Conservation (phyloP, 768 basidiomycete species). For the Punctularia strigosozonata region DNA sequence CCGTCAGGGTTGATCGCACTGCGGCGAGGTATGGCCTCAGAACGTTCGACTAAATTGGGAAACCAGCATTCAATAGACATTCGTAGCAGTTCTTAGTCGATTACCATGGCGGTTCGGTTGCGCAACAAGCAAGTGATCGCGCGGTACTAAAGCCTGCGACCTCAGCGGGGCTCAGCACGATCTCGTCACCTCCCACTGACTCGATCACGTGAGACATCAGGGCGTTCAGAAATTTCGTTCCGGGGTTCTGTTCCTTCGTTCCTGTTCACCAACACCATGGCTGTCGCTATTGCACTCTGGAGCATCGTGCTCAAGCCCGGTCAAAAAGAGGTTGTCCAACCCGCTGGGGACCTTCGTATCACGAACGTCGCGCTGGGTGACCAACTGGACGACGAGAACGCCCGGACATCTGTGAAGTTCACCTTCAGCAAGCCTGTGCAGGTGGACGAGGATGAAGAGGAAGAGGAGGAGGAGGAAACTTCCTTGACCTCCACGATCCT, state of each 20-base stretch:
- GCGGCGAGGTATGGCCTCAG: conserved; percentile 93
- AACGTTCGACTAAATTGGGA: conserved; percentile 67
- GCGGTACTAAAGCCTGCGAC: too few species aligned
- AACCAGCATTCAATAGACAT: conserved; percentile 4
- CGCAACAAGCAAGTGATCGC: too few species aligned
- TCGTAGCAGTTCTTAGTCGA: conserved; percentile 15
- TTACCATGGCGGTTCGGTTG: conserved; percentile 51
- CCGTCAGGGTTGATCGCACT: conserved; percentile 93
- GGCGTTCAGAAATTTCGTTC: not conserved
- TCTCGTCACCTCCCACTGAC: too few species aligned
- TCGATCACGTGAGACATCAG: too few species aligned
- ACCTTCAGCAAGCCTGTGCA: conserved; percentile 31
- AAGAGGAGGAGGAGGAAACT: conserved; percentile 30
- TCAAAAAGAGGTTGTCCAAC: conserved; percentile 40
- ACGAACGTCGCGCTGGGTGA: conserved; percentile 79
- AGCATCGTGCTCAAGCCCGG: conserved; percentile 48
- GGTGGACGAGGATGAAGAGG: conserved; percentile 30
- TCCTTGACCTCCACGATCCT: conserved; percentile 42
- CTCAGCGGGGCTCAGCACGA: too few species aligned
- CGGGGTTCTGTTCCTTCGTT: conserved; percentile 1
- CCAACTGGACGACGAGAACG: conserved; percentile 45
- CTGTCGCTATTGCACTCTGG: conserved; percentile 58
- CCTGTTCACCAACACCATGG: conserved; percentile 28
- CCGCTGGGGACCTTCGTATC: conserved; percentile 61
- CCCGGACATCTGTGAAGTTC: conserved; percentile 59